Evolutionary conservation across 768 basidiomycete species (phyloP).

Genomic region (Lactarius deliciosus): DNA sequence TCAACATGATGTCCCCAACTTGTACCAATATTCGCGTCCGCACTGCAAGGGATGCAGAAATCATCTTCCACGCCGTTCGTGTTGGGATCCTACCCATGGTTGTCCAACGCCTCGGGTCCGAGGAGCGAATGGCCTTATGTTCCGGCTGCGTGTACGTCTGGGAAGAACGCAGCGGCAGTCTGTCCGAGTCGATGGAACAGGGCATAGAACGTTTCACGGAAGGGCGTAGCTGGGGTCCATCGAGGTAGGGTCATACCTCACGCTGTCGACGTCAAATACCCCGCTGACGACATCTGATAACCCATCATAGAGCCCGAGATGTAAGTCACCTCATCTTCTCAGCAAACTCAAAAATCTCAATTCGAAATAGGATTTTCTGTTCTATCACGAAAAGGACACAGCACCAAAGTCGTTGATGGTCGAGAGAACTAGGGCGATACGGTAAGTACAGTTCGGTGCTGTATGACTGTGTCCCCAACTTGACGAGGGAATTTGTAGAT

Average conservation of each 20-base stretch:
- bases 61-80: constrained; percentile 42
- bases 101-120: constrained; percentile 41
- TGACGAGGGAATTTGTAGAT: constrained; percentile 24
- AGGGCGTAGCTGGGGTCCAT: constrained; percentile 41
- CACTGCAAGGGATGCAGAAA: constrained; percentile 39
- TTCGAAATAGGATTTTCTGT: constrained; percentile 39
- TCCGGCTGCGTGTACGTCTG: constrained; percentile 42
- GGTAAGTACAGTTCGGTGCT: constrained; percentile 26
- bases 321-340: constrained; percentile 16
- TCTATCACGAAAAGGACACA: constrained; percentile 42
- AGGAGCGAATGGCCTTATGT: constrained; percentile 38
- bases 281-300: constrained; percentile 1
- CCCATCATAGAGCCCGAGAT: constrained; percentile 20
- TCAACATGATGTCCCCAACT: constrained; percentile 39
- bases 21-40: constrained; percentile 39
- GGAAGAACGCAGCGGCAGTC: constrained; percentile 39
- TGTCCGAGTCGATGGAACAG: constrained; percentile 38
- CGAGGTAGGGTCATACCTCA: constrained; percentile 33
- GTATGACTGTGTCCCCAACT: neutral
- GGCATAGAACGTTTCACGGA: constrained; percentile 43
- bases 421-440: constrained; percentile 31
- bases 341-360: neutral
- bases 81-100: constrained; percentile 39
- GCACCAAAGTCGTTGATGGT: constrained; percentile 33
- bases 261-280: neutral